These are phyloP conservation scores for Solanum hybrid DNA, from an alignment of 305 asterid species.

Conservation along the genomic window DNA sequence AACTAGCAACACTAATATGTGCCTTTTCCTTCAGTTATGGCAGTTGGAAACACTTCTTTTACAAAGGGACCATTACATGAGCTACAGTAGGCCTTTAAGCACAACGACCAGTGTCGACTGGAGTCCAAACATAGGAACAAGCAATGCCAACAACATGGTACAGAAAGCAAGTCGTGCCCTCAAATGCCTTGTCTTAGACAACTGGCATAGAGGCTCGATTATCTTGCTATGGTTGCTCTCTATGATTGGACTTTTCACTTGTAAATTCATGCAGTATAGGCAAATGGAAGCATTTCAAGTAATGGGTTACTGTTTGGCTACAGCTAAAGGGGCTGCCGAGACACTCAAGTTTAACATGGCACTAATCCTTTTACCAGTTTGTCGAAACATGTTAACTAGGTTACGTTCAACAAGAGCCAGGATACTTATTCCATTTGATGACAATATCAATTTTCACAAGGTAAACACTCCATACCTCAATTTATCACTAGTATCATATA, in stretches of 20 bases:
- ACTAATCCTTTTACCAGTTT: slow-evolving; percentile 70
- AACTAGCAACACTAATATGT: neutral
- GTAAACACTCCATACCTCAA: slow-evolving; percentile 23
- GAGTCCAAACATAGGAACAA: slow-evolving; percentile 39
- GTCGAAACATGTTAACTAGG: slow-evolving; percentile 65
- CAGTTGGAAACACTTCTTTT: slow-evolving; percentile 79
- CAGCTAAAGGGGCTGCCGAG: slow-evolving; percentile 96
- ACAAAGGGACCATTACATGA: slow-evolving; percentile 71
- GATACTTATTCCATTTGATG: slow-evolving; percentile 61
- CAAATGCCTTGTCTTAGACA: slow-evolving; percentile 39
- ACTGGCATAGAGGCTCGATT: slow-evolving; percentile 76
- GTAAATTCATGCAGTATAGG: slow-evolving; percentile 68
- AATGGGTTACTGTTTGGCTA: slow-evolving; percentile 73
- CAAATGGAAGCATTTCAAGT: slow-evolving; percentile 52
- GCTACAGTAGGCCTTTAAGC: slow-evolving; percentile 76
- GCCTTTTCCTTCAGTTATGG: slow-evolving; percentile 51
- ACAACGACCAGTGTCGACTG: slow-evolving; percentile 43
- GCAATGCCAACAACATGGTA: slow-evolving; percentile 15
- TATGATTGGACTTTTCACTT: slow-evolving; percentile 59
- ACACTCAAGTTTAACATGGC: slow-evolving; percentile 92
- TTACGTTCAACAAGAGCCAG: slow-evolving; percentile 66
- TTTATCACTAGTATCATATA: neutral
- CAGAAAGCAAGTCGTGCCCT: slow-evolving; percentile 22
- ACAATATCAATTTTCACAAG: slow-evolving; percentile 82
- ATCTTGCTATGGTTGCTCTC: slow-evolving; percentile 38